These are phyloP conservation scores for Eimeria brunetti DNA, from an alignment of 169 alveolate genomes.

Conservation along the genomic window DNA sequence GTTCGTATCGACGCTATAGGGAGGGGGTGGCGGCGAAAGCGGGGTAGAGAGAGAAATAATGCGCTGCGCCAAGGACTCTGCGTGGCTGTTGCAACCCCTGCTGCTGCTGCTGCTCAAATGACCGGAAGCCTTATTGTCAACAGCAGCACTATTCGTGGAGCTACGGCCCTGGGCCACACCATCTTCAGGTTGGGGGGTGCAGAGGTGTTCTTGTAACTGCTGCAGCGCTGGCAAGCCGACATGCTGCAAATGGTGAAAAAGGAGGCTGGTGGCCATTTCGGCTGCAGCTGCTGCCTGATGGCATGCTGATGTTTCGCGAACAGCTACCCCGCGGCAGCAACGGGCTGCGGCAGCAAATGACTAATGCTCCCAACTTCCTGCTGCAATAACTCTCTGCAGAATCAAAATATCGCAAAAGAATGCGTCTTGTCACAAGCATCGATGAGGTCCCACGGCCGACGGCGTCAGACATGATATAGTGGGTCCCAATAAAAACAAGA, in stretches of 20 bases:
- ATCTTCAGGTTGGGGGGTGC: background rate
- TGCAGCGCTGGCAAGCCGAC: slow-evolving; percentile 20
- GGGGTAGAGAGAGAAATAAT: background rate
- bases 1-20: background rate
- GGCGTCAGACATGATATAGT: background rate
- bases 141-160: background rate
- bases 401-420: too few relatives aligned
- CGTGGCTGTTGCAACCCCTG: background rate
- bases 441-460: slow-evolving; percentile 36
- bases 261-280: slow-evolving; percentile 48
- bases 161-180: background rate
- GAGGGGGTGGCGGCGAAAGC: slow-evolving; percentile 28
- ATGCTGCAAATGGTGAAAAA: slow-evolving; percentile 45
- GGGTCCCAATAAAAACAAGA: background rate
- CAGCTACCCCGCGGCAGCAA: background rate
- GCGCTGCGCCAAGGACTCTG: background rate
- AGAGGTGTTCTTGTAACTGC: background rate
- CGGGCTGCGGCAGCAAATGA: too few relatives aligned
- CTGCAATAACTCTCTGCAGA: too few relatives aligned
- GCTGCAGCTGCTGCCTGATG: slow-evolving; percentile 8
- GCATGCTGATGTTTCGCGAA: background rate
- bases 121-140: background rate
- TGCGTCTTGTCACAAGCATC: background rate
- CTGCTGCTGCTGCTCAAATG: background rate
- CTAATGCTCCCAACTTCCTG: too few relatives aligned